Conservation (phyloP, 768 basidiomycete genomes). For the Coprinopsis cinerea region DNA sequence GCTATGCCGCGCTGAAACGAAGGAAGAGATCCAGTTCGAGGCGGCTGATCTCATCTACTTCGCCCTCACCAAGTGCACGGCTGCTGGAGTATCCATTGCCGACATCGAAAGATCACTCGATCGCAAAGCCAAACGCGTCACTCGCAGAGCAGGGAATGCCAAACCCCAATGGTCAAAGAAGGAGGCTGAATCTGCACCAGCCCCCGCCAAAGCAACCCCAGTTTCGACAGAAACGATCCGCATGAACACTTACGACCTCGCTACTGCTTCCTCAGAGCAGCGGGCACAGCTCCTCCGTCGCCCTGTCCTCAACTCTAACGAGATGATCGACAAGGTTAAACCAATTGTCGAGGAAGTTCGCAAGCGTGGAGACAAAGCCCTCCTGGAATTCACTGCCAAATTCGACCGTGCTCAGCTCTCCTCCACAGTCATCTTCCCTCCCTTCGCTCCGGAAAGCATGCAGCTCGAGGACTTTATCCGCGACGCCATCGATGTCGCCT, state of each 20-base stretch:
- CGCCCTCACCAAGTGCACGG: constrained; percentile 76
- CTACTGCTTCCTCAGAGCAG: constrained; percentile 40
- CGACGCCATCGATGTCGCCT: constrained; percentile 84
- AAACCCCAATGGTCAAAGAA: constrained; percentile 68
- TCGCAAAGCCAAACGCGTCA: constrained; percentile 79
- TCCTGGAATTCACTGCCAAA: constrained; percentile 85
- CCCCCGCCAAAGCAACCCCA: constrained; percentile 15
- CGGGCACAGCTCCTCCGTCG: constrained; percentile 73
- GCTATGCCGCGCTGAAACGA: constrained; percentile 74
- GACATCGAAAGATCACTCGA: constrained; percentile 86
- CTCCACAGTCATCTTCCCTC: constrained; percentile 70
- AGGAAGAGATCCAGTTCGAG: constrained; percentile 87
- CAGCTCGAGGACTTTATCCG: constrained; percentile 56
- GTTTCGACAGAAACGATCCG: constrained; percentile 44
- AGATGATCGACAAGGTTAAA: constrained; percentile 90
- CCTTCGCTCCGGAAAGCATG: constrained; percentile 66
- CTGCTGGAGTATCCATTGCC: constrained; percentile 71
- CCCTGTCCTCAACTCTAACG: constrained; percentile 80
- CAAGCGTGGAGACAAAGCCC: constrained; percentile 74
- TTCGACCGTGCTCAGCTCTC: constrained; percentile 80
- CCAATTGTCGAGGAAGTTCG: constrained; percentile 92
- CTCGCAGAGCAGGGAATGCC: constrained; percentile 83
- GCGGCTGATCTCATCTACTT: constrained; percentile 96
- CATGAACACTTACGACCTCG: constrained; percentile 71
- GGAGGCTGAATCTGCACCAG: constrained; percentile 9